A percentile compares a stretch with the other conserved stretches of the same genome.
Conservation (phyloP, 805 yeast genomes). For the Metschnikowia hibisci region DNA sequence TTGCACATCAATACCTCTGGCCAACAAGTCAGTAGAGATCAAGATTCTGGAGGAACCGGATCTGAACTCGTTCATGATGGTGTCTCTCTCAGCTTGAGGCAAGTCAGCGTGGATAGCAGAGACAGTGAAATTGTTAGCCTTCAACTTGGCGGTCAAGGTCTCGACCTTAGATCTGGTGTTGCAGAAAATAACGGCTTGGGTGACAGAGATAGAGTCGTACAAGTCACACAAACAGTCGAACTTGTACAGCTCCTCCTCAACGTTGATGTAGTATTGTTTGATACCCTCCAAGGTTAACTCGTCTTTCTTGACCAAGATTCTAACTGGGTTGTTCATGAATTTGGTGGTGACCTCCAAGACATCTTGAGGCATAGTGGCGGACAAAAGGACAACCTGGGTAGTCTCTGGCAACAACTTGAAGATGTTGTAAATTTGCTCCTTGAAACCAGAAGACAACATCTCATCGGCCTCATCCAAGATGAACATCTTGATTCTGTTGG, state of each 20-base stretch:
- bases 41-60: slow-evolving; percentile 90
- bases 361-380: slow-evolving; percentile 93
- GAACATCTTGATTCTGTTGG: slow-evolving; percentile 86
- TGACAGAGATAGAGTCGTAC: slow-evolving; percentile 91
- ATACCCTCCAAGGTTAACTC: slow-evolving; percentile 95
- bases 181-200: slow-evolving; percentile 97
- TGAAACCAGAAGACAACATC: slow-evolving; percentile 88
- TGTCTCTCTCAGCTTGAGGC: slow-evolving; percentile 90
- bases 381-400: slow-evolving; percentile 90
- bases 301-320: slow-evolving; percentile 91
- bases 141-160: slow-evolving; percentile 72
- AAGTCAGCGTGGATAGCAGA: slow-evolving; percentile 95
- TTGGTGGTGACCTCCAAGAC: slow-evolving; percentile 87
- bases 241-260: slow-evolving; percentile 91
- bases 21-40: slow-evolving; percentile 86
- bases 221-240: slow-evolving; percentile 91
- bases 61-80: slow-evolving; percentile 93
- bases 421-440: slow-evolving; percentile 92
- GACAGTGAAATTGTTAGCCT: slow-evolving; percentile 81
- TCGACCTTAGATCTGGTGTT: slow-evolving; percentile 94
- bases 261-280: slow-evolving; percentile 86
- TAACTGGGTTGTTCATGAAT: slow-evolving; percentile 92
- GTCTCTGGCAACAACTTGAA: slow-evolving; percentile 83
- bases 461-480: slow-evolving; percentile 98
- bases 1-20: slow-evolving; percentile 82